Evolutionary conservation across 2,329 filamentous ascomycete genomes (phyloP).

Genomic region (Cercospora beticola): DNA sequence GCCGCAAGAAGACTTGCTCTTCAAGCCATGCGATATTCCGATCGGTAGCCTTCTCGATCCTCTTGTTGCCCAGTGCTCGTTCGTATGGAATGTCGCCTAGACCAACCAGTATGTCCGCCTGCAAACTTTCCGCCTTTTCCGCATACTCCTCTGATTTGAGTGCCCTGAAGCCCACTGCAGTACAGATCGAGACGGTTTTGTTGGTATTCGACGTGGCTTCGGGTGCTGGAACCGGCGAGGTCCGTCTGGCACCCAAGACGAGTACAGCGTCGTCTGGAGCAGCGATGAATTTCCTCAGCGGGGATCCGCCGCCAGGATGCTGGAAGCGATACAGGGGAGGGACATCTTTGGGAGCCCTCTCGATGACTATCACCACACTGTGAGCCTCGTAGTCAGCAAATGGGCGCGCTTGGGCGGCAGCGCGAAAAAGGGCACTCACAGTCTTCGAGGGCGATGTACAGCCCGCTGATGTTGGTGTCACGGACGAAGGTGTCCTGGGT

Average conservation of each 20-base stretch:
- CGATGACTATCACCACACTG: slow-evolving; percentile 57
- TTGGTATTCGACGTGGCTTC: slow-evolving; percentile 53
- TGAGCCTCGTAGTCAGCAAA: slow-evolving; percentile 43
- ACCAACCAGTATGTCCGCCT: slow-evolving; percentile 77
- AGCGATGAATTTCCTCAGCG: slow-evolving; percentile 74
- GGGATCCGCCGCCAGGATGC: slow-evolving; percentile 48
- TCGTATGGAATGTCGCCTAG: slow-evolving; percentile 71
- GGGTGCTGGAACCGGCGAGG: slow-evolving; percentile 72
- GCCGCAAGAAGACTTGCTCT: slow-evolving; percentile 55
- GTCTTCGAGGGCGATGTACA: slow-evolving; percentile 86
- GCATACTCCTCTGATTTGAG: slow-evolving; percentile 70
- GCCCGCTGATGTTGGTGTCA: slow-evolving; percentile 63
- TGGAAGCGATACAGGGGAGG: slow-evolving; percentile 56
- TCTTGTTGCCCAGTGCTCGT: slow-evolving; percentile 54
- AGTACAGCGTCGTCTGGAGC: slow-evolving; percentile 65
- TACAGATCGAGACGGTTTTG: slow-evolving; percentile 72
- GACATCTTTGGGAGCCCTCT: slow-evolving; percentile 53
- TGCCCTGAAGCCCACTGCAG: slow-evolving; percentile 79
- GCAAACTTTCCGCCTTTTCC: slow-evolving; percentile 61
- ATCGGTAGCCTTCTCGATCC: slow-evolving; percentile 79
- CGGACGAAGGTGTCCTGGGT: slow-evolving; percentile 77
- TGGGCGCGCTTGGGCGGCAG: slow-evolving; percentile 12
- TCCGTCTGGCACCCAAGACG: slow-evolving; percentile 73
- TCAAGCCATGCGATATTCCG: slow-evolving; percentile 80
- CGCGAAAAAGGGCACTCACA: slow-evolving; percentile 59